Percentiles rank a stretch among this genome's conserved stretches.
These are phyloP conservation scores for Fraxinus xanthoxyloides DNA, from an alignment of 305 asterid genomes.

Conservation along the genomic window DNA sequence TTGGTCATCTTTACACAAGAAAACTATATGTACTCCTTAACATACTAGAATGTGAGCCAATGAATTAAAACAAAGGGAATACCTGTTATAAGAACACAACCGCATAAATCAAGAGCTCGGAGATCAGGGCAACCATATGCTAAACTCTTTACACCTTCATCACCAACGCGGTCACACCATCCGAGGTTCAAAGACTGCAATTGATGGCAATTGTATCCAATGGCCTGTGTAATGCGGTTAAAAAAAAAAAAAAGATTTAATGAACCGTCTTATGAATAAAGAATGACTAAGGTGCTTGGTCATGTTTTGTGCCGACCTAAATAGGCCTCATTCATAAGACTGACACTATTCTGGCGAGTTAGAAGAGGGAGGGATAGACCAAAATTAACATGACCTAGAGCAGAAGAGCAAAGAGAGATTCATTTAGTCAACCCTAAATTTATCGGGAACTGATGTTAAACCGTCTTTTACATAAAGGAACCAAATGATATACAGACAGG, in stretches of 20 bases:
- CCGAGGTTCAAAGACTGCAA: slow-evolving; percentile 78
- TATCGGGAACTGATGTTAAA: background rate
- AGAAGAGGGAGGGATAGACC: background rate
- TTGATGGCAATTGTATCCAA: slow-evolving; percentile 73
- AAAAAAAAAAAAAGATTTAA: background rate
- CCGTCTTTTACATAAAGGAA: background rate
- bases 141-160: slow-evolving; percentile 87
- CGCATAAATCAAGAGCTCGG: slow-evolving; percentile 77
- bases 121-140: slow-evolving; percentile 96
- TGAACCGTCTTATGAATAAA: background rate
- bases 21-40: background rate
- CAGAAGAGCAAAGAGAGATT: background rate
- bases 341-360: background rate
- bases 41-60: background rate
- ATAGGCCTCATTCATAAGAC: background rate
- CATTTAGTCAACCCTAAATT: background rate
- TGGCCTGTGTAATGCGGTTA: slow-evolving; percentile 45
- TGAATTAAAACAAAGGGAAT: background rate
- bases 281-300: background rate
- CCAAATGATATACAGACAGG: background rate
- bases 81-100: slow-evolving; percentile 92
- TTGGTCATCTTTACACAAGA: background rate
- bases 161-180: slow-evolving; percentile 89
- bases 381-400: background rate
- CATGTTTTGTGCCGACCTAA: background rate